phyloP scores from a whole-genome alignment of 2,329 filamentous ascomycete species.

The Zarea fungicola region DNA sequence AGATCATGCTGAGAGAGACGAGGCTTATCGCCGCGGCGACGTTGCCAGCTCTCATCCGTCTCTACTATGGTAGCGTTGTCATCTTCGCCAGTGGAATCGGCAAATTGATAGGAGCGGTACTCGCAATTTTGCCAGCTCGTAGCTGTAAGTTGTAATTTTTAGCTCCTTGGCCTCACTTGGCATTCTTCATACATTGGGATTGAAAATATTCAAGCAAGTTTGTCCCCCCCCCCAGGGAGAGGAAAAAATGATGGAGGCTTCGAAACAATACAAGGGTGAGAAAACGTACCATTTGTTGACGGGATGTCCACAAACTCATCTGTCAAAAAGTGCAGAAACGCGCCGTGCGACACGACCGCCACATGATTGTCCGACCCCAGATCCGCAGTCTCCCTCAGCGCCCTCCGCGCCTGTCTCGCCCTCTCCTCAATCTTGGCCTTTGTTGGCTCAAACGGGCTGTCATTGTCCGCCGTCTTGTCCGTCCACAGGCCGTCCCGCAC shows the following conservation, averaged over 20 bases:
- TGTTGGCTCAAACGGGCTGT: slow-evolving; percentile 41
- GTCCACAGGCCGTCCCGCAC: slow-evolving; percentile 64
- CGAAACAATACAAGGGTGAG: background rate
- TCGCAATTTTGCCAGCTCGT: slow-evolving; percentile 74
- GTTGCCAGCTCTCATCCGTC: slow-evolving; percentile 42
- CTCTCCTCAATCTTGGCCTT: slow-evolving; percentile 52
- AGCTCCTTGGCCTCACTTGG: too few relatives aligned
- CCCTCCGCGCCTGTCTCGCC: slow-evolving; percentile 55
- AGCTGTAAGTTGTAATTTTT: too few relatives aligned
- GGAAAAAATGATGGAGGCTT: background rate
- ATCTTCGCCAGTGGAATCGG: slow-evolving; percentile 45
- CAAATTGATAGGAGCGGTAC: slow-evolving; percentile 63
- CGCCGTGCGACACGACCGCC: slow-evolving; percentile 75
- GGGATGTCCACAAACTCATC: slow-evolving; percentile 67
- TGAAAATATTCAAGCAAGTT: background rate
- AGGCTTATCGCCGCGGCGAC: slow-evolving; percentile 36
- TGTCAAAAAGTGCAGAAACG: slow-evolving; percentile 78
- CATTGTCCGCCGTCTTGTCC: slow-evolving; percentile 47
- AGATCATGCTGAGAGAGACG: slow-evolving; percentile 42
- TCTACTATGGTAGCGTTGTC: slow-evolving; percentile 42
- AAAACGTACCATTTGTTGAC: slow-evolving; percentile 33
- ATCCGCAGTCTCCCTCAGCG: slow-evolving; percentile 44
- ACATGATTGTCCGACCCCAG: slow-evolving; percentile 53
- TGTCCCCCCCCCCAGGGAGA: background rate
- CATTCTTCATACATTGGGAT: too few relatives aligned